Evolutionary conservation across 352 stramenopile species (phyloP).

Genomic region (Phytophthora lateralis): DNA sequence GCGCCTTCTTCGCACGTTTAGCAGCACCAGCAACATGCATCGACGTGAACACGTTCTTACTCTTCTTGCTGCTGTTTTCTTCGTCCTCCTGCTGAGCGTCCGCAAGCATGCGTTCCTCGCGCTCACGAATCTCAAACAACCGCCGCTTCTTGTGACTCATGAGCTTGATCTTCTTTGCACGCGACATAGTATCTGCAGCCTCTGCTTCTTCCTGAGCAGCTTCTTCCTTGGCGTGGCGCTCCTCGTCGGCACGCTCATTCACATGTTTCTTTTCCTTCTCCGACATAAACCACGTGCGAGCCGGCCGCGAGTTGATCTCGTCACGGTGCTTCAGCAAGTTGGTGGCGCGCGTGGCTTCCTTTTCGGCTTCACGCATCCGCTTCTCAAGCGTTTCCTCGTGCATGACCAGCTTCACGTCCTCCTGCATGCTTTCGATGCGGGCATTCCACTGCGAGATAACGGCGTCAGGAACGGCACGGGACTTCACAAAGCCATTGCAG

Average conservation of each 20-base stretch:
- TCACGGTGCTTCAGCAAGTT: slow-evolving; percentile 93
- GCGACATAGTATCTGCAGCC: slow-evolving; percentile 45
- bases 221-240: slow-evolving; percentile 57
- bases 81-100: slow-evolving; percentile 56
- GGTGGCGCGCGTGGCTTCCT: slow-evolving; percentile 86
- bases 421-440: slow-evolving; percentile 83
- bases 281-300: slow-evolving; percentile 93
- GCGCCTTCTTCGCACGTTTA: slow-evolving; percentile 84
- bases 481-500: slow-evolving; percentile 92
- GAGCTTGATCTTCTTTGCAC: slow-evolving; percentile 79
- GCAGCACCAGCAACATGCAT: slow-evolving; percentile 76
- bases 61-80: slow-evolving; percentile 39
- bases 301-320: slow-evolving; percentile 88
- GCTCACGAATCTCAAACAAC: slow-evolving; percentile 83
- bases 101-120: slow-evolving; percentile 80
- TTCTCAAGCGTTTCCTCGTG: slow-evolving; percentile 91
- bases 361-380: slow-evolving; percentile 89
- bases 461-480: slow-evolving; percentile 83
- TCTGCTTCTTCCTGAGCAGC: slow-evolving; percentile 41
- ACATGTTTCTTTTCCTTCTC: slow-evolving; percentile 90
- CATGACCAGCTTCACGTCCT: slow-evolving; percentile 80
- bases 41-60: slow-evolving; percentile 79
- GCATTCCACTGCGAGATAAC: slow-evolving; percentile 90
- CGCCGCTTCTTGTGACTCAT: slow-evolving; percentile 91
- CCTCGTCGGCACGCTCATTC: slow-evolving; percentile 66